phyloP scores from a whole-genome alignment of 129 eudicot species.

The Pseudognaphalium luteoalbum region DNA sequence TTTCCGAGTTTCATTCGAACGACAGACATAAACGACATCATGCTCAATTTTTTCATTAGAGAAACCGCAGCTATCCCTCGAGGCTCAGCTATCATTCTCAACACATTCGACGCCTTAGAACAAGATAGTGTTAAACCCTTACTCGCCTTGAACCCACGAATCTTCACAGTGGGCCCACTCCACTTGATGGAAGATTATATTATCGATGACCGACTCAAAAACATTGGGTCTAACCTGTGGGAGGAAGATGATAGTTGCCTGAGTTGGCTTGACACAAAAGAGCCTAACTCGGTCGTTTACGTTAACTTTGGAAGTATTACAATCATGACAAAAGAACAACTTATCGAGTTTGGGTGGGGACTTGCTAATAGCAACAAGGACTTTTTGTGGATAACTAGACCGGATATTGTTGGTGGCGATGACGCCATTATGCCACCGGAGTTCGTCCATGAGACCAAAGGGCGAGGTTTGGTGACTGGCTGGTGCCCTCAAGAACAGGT shows the following conservation, averaged over 20 bases:
- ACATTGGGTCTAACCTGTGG: slow-evolving; percentile 47
- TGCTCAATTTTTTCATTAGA: no score
- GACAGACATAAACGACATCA: no score
- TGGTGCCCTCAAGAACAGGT: slow-evolving; percentile 54
- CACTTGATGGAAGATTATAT: slow-evolving; percentile 35
- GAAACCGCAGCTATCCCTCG: no score
- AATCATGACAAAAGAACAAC: no score
- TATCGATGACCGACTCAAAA: slow-evolving; percentile 24
- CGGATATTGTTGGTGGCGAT: no score
- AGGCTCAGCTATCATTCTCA: no score
- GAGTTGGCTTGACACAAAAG: slow-evolving; percentile 54
- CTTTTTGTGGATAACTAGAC: no score
- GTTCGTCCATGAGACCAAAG: slow-evolving; percentile 37
- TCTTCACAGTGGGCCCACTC: slow-evolving; percentile 49
- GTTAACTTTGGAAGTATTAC: no score
- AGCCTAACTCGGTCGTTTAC: slow-evolving; percentile 36
- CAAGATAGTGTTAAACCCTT: slow-evolving; percentile 34
- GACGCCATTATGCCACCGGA: not conserved
- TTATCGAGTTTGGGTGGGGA: no score
- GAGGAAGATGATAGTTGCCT: slow-evolving; percentile 58
- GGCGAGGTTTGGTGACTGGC: slow-evolving; percentile 48
- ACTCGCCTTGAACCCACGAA: slow-evolving; percentile 15
- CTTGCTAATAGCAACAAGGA: no score
- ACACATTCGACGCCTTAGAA: slow-evolving; percentile 19
- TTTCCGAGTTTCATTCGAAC: no score